Evolutionary conservation across 1,284 basidiomycete species (phyloP), one percentile per base, ranked within the genome.

Genomic region (Cutaneotrichosporon dermatis): DNA sequence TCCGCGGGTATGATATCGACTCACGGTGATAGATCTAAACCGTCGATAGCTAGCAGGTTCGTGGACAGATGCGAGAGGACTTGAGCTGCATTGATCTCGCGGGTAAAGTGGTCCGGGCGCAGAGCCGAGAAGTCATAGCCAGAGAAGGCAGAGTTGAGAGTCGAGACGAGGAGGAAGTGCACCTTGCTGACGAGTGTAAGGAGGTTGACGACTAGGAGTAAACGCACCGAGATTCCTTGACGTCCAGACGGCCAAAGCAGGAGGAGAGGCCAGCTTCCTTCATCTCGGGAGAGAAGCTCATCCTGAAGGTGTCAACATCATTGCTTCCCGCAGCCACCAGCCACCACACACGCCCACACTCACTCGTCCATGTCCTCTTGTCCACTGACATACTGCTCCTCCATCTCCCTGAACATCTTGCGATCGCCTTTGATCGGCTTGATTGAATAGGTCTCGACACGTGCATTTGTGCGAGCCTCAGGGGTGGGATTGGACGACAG

Each of bases 401-500:
- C 92, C 79, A 98, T 87, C 12, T 87, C 83, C 75, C 90, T 93
- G 83, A 93, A 94, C 76, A 97, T 87, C 75, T 90, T 92, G 84
- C 94, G 93, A 83, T 99, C 96, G 74, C 90, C 89, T 67, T 90
- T 90, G 78, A 97, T 89, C 72, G 93, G 89, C 83, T 99, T 99
- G 85, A 92, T 95, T 69, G 90, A 92, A 82, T 98, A 99, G 0
- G 92, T 93, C 79, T 99, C 95, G 76, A 99, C 87, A 67, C 93
- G 86, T 42, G 92, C 94, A 76, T 91, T 87, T 15, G 97, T 90
- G 35, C 87, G 85, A 76, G 91, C 92, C 79, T 96, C 93, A 52
- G 90, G 86, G 5, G 90, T 88, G 64, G 90, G 64, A 57, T 79
- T 76, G 58, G 77, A 74, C 33, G 79, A 89, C 50, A 95, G 86